Conservation (phyloP, 345 rosid species). For the Salix arbutifolia region DNA sequence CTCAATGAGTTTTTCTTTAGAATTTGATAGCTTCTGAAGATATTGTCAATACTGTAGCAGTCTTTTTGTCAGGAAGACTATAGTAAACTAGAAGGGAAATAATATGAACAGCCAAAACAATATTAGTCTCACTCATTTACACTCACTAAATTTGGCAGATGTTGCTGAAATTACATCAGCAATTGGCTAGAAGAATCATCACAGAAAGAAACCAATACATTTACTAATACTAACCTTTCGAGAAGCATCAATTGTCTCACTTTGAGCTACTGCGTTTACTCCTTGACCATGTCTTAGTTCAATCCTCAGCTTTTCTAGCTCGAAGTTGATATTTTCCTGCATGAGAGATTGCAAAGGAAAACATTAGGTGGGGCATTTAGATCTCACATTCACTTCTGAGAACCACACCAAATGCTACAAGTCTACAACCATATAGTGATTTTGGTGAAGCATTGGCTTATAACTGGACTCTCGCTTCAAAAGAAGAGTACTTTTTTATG, state of each 20-base stretch:
- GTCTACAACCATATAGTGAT: too few relatives aligned
- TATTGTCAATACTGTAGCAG: too few relatives aligned
- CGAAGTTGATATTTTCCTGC: constrained; percentile 57
- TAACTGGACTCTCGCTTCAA: neutral
- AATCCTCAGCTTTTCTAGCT: constrained; percentile 79
- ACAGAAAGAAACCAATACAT: neutral
- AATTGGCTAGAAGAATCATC: neutral
- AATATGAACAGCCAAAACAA: neutral
- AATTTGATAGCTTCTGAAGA: too few relatives aligned
- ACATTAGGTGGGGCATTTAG: neutral
- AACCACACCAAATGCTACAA: too few relatives aligned
- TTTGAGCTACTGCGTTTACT: constrained; percentile 72
- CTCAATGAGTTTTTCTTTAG: too few relatives aligned
- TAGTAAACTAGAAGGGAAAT: neutral
- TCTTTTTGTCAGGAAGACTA: neutral
- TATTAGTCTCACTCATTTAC: neutral
- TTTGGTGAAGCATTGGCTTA: too few relatives aligned
- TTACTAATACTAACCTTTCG: constrained; percentile 51
- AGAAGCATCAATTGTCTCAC: constrained; percentile 72
- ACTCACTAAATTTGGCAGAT: neutral
- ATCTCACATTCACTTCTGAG: too few relatives aligned
- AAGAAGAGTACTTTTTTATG: neutral
- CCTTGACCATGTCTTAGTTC: constrained; percentile 78
- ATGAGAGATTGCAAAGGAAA: constrained; percentile 2
- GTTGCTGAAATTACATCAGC: neutral